A percentile compares a stretch with the other conserved stretches of the same genome.
Evolutionary conservation across 306 rosid species (phyloP).

Genomic region (Castanospermum australe): DNA sequence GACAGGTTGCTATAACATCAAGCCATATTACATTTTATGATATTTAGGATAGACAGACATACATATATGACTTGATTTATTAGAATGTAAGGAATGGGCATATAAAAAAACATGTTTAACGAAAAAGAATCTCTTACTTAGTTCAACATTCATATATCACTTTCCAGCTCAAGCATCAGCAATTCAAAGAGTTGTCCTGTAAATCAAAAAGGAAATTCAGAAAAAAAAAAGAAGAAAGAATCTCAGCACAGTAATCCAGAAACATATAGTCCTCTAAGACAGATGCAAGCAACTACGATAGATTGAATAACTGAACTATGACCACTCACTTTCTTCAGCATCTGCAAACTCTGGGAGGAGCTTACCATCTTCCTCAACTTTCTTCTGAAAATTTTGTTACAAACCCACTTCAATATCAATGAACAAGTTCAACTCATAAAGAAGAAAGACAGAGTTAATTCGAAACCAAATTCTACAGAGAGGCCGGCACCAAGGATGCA

Average conservation of each 20-base stretch:
- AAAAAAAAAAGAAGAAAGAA: background rate
- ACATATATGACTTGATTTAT: slow-evolving; percentile 1
- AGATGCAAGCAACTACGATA: background rate
- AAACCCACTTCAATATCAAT: slow-evolving; percentile 26
- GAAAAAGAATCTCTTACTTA: slow-evolving; percentile 47
- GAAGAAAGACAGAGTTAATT: background rate
- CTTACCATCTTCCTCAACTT: slow-evolving; percentile 57
- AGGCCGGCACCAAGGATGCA: background rate
- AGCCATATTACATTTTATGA: background rate
- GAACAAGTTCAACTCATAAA: background rate
- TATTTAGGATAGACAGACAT: background rate
- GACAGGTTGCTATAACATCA: slow-evolving; percentile 6
- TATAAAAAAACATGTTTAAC: background rate
- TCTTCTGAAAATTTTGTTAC: slow-evolving; percentile 37
- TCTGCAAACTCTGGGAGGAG: slow-evolving; percentile 83
- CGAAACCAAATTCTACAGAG: background rate
- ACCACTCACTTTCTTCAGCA: slow-evolving; percentile 67
- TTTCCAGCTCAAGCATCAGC: slow-evolving; percentile 73
- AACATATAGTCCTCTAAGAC: background rate
- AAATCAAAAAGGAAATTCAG: slow-evolving; percentile 5
- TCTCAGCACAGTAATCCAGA: slow-evolving; percentile 5
- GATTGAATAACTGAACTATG: slow-evolving; percentile 17
- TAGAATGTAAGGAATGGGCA: background rate
- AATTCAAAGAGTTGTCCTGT: slow-evolving; percentile 72
- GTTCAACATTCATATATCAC: slow-evolving; percentile 47